Conservation (phyloP, 2,329 filamentous ascomycete genomes). For the Nothopassalora personata region DNA sequence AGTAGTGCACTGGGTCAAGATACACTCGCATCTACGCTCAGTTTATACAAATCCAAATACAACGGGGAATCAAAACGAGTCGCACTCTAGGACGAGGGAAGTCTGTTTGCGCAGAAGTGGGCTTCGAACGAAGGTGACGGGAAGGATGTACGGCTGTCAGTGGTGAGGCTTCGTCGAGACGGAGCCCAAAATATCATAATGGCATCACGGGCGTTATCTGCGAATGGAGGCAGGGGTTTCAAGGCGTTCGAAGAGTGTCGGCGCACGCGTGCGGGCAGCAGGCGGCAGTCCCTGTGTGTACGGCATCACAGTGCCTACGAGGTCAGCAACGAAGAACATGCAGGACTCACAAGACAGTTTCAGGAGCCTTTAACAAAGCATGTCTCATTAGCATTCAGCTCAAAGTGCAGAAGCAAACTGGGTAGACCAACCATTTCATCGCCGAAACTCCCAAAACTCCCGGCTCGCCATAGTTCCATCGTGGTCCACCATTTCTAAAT, state of each 20-base stretch:
- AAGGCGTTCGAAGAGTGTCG: not conserved
- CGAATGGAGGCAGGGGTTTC: too few species aligned
- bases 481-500: not conserved
- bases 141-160: too few species aligned
- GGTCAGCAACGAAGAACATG: not conserved
- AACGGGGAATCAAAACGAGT: not conserved
- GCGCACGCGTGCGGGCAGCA: not conserved
- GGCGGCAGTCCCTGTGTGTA: not conserved
- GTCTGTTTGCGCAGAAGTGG: not conserved
- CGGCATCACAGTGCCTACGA: not conserved
- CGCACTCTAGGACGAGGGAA: not conserved
- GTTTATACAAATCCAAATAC: not conserved
- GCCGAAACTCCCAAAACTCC: not conserved
- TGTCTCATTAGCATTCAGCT: constrained; percentile 1
- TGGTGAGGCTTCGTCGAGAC: too few species aligned
- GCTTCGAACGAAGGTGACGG: not conserved
- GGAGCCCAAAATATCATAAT: not conserved
- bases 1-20: not conserved
- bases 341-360: too few species aligned
- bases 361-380: not conserved
- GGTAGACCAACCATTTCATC: constrained; percentile 7
- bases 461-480: not conserved
- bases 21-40: not conserved
- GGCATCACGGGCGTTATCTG: not conserved
- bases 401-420: not conserved